Evolutionary conservation across 768 basidiomycete genomes (phyloP).

Genomic region (Amanita subjunquillea): DNA sequence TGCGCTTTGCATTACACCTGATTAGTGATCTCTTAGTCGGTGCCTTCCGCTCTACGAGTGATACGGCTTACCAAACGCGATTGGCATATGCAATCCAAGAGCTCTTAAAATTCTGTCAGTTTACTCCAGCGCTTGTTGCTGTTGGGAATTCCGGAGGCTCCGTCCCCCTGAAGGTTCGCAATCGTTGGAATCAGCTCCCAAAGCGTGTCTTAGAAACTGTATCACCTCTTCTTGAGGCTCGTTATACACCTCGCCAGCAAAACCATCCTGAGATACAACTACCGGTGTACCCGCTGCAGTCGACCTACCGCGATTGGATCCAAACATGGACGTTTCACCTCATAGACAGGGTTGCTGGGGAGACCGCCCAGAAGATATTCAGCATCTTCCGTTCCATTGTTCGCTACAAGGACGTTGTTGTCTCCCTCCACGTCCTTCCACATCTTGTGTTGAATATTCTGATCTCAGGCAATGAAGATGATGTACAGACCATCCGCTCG

Average conservation of each 20-base stretch:
- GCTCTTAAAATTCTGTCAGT: slow-evolving; percentile 77
- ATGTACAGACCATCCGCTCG: slow-evolving; percentile 50
- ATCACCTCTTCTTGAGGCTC: slow-evolving; percentile 69
- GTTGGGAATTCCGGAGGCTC: slow-evolving; percentile 32
- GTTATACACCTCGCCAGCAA: slow-evolving; percentile 44
- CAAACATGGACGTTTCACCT: slow-evolving; percentile 82
- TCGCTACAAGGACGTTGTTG: slow-evolving; percentile 82
- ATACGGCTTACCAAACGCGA: slow-evolving; percentile 82
- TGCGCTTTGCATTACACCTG: slow-evolving; percentile 76
- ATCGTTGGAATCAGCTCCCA: slow-evolving; percentile 71
- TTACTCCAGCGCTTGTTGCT: slow-evolving; percentile 65
- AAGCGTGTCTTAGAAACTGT: slow-evolving; percentile 81
- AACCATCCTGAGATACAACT: slow-evolving; percentile 30
- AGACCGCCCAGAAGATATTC: slow-evolving; percentile 61
- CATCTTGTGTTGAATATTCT: slow-evolving; percentile 85
- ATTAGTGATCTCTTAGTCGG: slow-evolving; percentile 80
- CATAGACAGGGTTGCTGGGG: slow-evolving; percentile 52
- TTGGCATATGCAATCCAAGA: slow-evolving; percentile 92
- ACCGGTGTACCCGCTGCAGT: slow-evolving; percentile 69
- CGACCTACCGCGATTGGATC: slow-evolving; percentile 94
- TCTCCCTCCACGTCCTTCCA: slow-evolving; percentile 86
- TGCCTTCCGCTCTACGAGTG: slow-evolving; percentile 88
- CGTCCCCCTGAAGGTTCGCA: slow-evolving; percentile 55
- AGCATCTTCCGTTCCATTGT: slow-evolving; percentile 69
- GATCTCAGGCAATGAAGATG: slow-evolving; percentile 57